Conservation (phyloP, 495 filamentous ascomycete species). For the Hypoxylon perforatum region DNA sequence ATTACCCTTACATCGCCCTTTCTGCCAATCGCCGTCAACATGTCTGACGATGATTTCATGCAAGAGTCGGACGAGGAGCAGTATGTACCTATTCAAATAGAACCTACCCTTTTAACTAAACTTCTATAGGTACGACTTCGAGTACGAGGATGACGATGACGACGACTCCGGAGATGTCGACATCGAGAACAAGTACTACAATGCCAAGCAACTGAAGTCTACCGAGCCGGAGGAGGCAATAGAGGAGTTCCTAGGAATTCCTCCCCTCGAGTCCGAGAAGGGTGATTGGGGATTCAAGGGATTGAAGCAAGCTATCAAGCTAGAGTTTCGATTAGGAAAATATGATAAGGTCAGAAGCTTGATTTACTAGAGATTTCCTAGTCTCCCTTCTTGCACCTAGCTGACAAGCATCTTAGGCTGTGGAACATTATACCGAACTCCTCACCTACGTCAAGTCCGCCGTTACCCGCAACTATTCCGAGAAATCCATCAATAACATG, state of each 20-base stretch:
- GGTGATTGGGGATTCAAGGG: conserved; percentile 99
- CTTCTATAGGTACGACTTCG: conserved; percentile 83
- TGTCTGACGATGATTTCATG: conserved; percentile 99
- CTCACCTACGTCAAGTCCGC: conserved; percentile 97
- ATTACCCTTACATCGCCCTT: neutral
- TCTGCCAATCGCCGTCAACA: conserved; percentile 54
- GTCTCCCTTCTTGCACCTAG: conserved; percentile 7
- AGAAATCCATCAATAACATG: conserved; percentile 99
- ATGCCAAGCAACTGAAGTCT: conserved; percentile 95
- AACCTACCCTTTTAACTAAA: conserved; percentile 29
- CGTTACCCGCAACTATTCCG: conserved; percentile 97
- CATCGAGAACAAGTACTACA: conserved; percentile 99
- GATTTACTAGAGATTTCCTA: neutral
- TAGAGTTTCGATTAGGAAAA: conserved; percentile 87
- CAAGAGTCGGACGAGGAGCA: conserved; percentile 95
- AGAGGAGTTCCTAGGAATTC: conserved; percentile 89
- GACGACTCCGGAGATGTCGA: conserved; percentile 89
- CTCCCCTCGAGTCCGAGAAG: conserved; percentile 84
- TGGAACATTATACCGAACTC: conserved; percentile 94
- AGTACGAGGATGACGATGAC: conserved; percentile 90
- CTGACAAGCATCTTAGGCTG: conserved; percentile 69
- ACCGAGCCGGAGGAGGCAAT: conserved; percentile 89
- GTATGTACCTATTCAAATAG: conserved; percentile 53
- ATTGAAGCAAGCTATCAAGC: conserved; percentile 95
- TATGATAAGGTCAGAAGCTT: conserved; percentile 77